Conservation (phyloP, 495 filamentous ascomycete species). For the Trichocladium antarcticum region DNA sequence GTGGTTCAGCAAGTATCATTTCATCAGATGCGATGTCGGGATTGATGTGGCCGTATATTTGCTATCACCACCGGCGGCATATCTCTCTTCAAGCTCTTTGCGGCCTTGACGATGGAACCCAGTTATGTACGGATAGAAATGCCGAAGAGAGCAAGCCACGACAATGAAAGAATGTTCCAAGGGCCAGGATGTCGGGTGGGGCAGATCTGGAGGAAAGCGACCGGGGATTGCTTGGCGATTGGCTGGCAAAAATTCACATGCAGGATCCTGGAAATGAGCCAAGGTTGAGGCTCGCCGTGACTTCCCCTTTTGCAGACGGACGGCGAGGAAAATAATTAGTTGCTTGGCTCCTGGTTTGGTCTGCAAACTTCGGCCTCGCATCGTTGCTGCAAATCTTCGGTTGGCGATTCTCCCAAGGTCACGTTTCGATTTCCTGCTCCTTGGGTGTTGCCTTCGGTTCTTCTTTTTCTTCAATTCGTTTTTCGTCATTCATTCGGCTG, state of each 20-base stretch:
- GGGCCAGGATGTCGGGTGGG: slow-evolving; percentile 3
- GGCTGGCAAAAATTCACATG: slow-evolving; percentile 22
- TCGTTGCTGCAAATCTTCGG: not conserved
- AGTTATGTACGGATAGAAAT: too few species aligned
- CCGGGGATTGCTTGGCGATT: slow-evolving; percentile 4
- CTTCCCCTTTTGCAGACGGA: slow-evolving; percentile 15
- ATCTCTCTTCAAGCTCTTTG: too few species aligned
- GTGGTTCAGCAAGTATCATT: not conserved
- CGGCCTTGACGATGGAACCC: too few species aligned
- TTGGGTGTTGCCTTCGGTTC: slow-evolving; percentile 3
- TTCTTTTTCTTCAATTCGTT: slow-evolving; percentile 2
- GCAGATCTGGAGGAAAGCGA: not conserved
- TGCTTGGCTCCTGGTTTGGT: slow-evolving; percentile 5
- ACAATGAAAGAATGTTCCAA: too few species aligned
- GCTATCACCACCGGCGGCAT: too few species aligned
- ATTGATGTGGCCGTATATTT: too few species aligned
- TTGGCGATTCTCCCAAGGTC: slow-evolving; percentile 3
- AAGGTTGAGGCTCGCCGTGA: slow-evolving; percentile 12
- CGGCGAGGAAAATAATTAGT: slow-evolving; percentile 11
- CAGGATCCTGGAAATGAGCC: slow-evolving; percentile 26
- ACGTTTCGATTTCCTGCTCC: slow-evolving; percentile 1
- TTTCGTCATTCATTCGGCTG: slow-evolving; percentile 1
- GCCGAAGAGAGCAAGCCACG: too few species aligned
- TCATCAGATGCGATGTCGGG: too few species aligned
- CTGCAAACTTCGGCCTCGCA: slow-evolving; percentile 1